Conservation (phyloP, 768 basidiomycete species). For the Lyophyllum semitale region DNA sequence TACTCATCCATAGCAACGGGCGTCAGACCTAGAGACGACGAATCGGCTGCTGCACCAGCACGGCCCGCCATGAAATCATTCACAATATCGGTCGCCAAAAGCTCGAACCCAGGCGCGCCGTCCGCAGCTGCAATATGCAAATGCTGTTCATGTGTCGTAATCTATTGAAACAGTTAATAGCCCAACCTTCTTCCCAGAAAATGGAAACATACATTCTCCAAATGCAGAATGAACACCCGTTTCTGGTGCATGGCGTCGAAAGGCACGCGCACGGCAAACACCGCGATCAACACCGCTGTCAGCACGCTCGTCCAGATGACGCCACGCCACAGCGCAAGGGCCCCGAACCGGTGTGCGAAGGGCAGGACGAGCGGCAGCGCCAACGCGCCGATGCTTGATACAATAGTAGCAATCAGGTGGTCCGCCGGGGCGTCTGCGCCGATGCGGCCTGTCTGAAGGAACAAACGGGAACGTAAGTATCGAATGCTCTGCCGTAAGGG, state of each 20-base stretch:
- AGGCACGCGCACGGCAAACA: slow-evolving; percentile 59
- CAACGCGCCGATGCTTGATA: slow-evolving; percentile 57
- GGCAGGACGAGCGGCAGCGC: slow-evolving; percentile 64
- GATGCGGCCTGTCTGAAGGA: slow-evolving; percentile 86
- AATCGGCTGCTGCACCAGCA: slow-evolving; percentile 25
- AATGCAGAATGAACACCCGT: slow-evolving; percentile 78
- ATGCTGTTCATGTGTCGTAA: slow-evolving; percentile 70
- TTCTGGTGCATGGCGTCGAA: slow-evolving; percentile 90
- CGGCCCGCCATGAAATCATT: slow-evolving; percentile 54
- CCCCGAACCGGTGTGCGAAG: slow-evolving; percentile 73
- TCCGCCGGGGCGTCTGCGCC: slow-evolving; percentile 85
- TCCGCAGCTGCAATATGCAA: slow-evolving; percentile 82
- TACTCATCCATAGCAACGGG: slow-evolving; percentile 68
- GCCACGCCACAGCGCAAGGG: slow-evolving; percentile 31
- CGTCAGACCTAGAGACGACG: slow-evolving; percentile 23
- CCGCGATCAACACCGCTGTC: slow-evolving; percentile 53
- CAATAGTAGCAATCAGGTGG: slow-evolving; percentile 81
- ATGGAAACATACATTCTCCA: slow-evolving; percentile 71
- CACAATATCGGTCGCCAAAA: slow-evolving; percentile 64
- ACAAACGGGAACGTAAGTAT: background rate
- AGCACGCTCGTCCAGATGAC: slow-evolving; percentile 47
- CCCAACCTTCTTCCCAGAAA: background rate
- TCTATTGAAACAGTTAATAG: slow-evolving; percentile 46
- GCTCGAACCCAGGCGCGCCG: no score
- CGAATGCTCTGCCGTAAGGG: background rate